Percentiles rank a stretch among this genome's conserved stretches.
These are phyloP conservation scores for Zarea fungicola DNA, from an alignment of 2,329 filamentous ascomycete genomes.

Conservation along the genomic window DNA sequence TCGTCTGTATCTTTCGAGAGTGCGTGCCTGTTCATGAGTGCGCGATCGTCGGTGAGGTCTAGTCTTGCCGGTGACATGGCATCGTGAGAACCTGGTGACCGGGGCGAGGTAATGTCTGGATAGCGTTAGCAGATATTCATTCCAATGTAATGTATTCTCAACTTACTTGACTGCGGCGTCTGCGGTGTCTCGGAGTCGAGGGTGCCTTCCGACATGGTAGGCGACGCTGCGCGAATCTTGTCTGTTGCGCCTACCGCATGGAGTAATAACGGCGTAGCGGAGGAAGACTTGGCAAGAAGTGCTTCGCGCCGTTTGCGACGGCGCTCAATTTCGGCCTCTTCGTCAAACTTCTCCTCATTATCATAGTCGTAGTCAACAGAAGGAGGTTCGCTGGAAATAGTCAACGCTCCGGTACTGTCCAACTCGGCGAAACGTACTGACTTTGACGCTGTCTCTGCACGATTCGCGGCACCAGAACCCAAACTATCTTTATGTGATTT, in stretches of 20 bases:
- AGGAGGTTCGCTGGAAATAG: constrained; percentile 14
- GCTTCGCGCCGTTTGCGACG: constrained; percentile 80
- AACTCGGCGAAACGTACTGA: constrained; percentile 9
- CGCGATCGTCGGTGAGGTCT: constrained; percentile 60
- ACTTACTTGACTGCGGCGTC: constrained; percentile 46
- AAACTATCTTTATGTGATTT: constrained; percentile 55
- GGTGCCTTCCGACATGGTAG: constrained; percentile 33
- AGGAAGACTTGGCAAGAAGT: constrained; percentile 75
- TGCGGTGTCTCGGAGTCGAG: constrained; percentile 34
- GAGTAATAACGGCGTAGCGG: constrained; percentile 67
- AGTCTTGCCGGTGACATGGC: constrained; percentile 54
- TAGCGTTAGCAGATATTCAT: constrained; percentile 18
- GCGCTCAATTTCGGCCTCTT: constrained; percentile 78
- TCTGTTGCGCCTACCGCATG: constrained; percentile 64
- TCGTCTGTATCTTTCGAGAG: constrained; percentile 39
- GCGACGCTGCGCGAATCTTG: constrained; percentile 47
- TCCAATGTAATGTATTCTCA: background rate
- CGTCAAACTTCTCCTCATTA: constrained; percentile 62
- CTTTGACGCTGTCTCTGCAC: background rate
- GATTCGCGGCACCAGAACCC: constrained; percentile 19
- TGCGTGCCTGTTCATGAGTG: constrained; percentile 58
- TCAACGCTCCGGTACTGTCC: constrained; percentile 5
- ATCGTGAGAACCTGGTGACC: constrained; percentile 41
- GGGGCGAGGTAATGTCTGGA: constrained; percentile 36
- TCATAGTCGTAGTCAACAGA: constrained; percentile 41